Base-by-base conservation (phyloP, 257 asterid genomes). In the Nicotiana paniculata region DNA sequence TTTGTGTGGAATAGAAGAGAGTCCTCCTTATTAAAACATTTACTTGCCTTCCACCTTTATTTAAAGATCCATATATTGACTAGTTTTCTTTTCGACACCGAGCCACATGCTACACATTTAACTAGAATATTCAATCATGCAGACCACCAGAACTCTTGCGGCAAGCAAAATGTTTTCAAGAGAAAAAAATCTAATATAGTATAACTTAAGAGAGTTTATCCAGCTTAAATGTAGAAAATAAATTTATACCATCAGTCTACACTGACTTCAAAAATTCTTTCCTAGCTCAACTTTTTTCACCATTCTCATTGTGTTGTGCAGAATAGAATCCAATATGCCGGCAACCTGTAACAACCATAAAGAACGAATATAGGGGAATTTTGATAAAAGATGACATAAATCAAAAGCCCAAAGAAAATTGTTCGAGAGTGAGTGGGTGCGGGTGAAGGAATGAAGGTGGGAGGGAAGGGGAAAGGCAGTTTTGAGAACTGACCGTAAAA, bases 261-360 rank as follows among this genome's bases (percentile, higher is more conserved):
- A 57, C 67, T 69, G 61, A 32, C 85, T 84, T 94, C 91, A 96
- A 77, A 86, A 89, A 84, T 91, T 90, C 82, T 96, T 96, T 85
- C 99, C 98, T 67, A 96, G 89, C 86, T 96, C 97, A 57, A 94
- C 92, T 84, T 96, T 96, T 82, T 90, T 89, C 89, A 94, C 83
- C 83, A 96, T 63, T 88, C 90, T 89, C 74, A 94, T 26, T 11
- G 93, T 89, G 84, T 92, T 88, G 91, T 93, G 96, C 86, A 93
- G 87, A 83, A 94, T 76, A 0, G 97, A 90, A 66, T 96, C 98
- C 90, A 96, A 15, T 80, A 96, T 94, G 69, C 98, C 98, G 18
- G 99, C 98, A 84, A 96, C 99, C 98, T 96, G 95, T 83, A 87
- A 86, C 76, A 87, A 3, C 35, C 79, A 53, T 26, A 81, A 77